phyloP scores from a whole-genome alignment of 164 flowering plant species.

The Annona cherimola region DNA sequence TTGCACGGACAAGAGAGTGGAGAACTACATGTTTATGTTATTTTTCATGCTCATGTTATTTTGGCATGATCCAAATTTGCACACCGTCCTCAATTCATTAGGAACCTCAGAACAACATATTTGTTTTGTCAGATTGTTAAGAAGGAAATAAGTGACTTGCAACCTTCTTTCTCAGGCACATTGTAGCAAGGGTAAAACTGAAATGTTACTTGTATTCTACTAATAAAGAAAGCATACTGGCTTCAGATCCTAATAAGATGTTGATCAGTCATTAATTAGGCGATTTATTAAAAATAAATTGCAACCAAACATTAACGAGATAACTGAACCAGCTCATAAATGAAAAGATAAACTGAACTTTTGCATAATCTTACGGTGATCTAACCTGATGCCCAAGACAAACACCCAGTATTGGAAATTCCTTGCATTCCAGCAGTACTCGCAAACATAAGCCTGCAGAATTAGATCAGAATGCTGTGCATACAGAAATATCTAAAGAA shows the following conservation, averaged over 20 bases:
- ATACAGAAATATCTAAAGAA: background rate
- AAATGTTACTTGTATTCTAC: too few relatives aligned
- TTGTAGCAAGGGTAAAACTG: too few relatives aligned
- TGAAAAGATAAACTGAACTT: background rate
- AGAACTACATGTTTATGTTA: background rate
- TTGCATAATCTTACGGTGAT: background rate
- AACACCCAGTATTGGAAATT: slow-evolving; percentile 95
- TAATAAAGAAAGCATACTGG: too few relatives aligned
- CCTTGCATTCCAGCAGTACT: slow-evolving; percentile 70
- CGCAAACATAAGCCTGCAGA: slow-evolving; percentile 79
- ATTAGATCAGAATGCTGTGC: background rate
- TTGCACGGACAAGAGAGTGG: background rate
- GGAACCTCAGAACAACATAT: background rate
- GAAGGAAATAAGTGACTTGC: background rate
- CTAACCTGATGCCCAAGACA: slow-evolving; percentile 99
- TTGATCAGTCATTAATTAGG: too few relatives aligned
- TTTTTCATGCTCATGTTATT: too few relatives aligned
- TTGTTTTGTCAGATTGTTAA: background rate
- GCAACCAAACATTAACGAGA: too few relatives aligned
- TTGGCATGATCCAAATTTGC: background rate
- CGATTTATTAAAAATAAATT: too few relatives aligned
- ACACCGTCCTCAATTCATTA: background rate
- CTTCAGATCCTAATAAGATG: too few relatives aligned
- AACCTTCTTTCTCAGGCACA: background rate
- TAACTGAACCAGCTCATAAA: background rate